phyloP scores from a whole-genome alignment of 768 basidiomycete genomes.

The Russula lepida region DNA sequence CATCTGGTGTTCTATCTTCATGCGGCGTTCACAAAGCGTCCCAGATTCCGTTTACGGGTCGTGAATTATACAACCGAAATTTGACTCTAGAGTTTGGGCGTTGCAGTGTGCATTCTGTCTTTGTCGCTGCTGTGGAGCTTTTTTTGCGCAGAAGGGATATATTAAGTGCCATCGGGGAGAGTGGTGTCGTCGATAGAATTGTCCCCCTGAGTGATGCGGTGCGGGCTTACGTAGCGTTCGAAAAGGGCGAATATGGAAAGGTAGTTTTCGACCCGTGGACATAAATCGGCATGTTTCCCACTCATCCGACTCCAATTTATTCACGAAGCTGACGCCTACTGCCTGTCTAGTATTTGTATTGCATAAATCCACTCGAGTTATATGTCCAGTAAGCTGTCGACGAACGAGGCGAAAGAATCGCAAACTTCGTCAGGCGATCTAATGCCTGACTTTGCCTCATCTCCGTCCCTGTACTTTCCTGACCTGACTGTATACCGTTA shows the following conservation, averaged over 20 bases:
- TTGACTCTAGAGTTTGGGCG: constrained; percentile 74
- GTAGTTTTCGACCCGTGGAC: constrained; percentile 69
- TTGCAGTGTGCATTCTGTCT: constrained; percentile 72
- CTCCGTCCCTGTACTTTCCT: constrained; percentile 59
- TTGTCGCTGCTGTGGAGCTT: constrained; percentile 61
- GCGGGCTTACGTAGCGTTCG: constrained; percentile 56
- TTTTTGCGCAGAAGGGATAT: constrained; percentile 63
- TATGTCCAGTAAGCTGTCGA: constrained; percentile 36
- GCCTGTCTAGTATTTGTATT: constrained; percentile 5
- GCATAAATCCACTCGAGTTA: not conserved
- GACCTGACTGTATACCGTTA: constrained; percentile 41
- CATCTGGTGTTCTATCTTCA: constrained; percentile 68
- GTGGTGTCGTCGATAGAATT: constrained; percentile 61
- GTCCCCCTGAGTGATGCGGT: constrained; percentile 50
- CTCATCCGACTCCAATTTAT: not conserved
- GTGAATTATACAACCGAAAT: constrained; percentile 65
- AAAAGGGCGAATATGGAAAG: constrained; percentile 67
- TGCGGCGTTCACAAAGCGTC: constrained; percentile 61
- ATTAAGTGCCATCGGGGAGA: constrained; percentile 60
- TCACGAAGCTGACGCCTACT: not conserved
- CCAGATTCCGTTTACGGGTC: constrained; percentile 46
- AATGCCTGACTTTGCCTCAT: constrained; percentile 37
- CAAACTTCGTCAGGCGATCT: constrained; percentile 45
- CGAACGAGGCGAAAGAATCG: constrained; percentile 46
- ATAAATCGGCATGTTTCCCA: constrained; percentile 12